Percentiles rank a stretch among this genome's conserved stretches.
These are phyloP conservation scores for Cymodocea nodosa DNA, from an alignment of 116 monocot species.

Conservation along the genomic window DNA sequence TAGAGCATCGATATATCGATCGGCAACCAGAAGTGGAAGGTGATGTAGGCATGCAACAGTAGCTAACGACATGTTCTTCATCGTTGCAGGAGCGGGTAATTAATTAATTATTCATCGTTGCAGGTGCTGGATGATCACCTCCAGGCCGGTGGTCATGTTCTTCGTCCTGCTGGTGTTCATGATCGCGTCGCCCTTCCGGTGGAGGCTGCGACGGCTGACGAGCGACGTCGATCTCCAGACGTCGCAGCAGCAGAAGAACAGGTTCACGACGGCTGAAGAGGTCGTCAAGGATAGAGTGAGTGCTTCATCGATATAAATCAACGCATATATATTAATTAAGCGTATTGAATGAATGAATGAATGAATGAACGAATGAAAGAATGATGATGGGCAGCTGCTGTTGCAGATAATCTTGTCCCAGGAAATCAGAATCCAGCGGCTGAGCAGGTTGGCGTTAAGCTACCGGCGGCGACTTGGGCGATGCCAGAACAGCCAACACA, in stretches of 20 bases:
- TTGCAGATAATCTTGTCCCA: background rate
- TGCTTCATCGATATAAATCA: background rate
- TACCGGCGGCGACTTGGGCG: background rate
- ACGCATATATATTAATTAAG: too few species aligned
- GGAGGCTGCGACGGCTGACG: background rate
- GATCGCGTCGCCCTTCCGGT: background rate
- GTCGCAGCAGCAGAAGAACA: background rate
- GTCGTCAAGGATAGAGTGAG: background rate
- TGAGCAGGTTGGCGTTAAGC: background rate
- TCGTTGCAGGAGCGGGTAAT: too few species aligned
- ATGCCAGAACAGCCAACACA: background rate
- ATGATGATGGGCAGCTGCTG: too few species aligned
- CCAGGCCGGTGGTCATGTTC: constrained; percentile 5
- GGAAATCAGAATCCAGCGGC: constrained; percentile 1
- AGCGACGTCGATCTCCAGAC: background rate
- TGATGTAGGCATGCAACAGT: too few species aligned
- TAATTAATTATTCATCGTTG: too few species aligned
- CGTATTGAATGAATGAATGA: too few species aligned
- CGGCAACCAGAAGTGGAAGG: too few species aligned
- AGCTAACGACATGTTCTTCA: too few species aligned
- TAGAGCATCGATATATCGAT: too few species aligned
- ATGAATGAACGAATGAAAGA: background rate
- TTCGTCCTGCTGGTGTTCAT: constrained; percentile 3
- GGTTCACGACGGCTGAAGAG: background rate
- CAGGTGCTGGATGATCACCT: background rate